phyloP scores from a whole-genome alignment of 2,329 filamentous ascomycete species.

The Diaporthe eres region DNA sequence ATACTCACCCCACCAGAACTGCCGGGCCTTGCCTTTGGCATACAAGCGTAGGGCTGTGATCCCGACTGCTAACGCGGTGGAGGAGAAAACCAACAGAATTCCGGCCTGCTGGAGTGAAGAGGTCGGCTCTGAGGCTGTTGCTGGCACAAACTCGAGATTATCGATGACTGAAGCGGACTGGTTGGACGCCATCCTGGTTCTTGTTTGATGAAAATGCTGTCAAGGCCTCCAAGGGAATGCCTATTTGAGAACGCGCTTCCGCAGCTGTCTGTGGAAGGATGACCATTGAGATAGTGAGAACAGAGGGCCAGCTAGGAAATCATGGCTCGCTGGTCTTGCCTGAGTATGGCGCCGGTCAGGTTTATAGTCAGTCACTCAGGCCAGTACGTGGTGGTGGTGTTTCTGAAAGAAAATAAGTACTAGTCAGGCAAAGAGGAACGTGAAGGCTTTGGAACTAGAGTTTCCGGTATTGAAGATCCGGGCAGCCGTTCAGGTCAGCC shows the following conservation, averaged over 20 bases:
- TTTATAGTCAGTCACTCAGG: not conserved
- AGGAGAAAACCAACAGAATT: not conserved
- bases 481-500: not conserved
- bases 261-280: not conserved
- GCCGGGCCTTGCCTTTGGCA: constrained; percentile 14
- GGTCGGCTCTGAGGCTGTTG: not conserved
- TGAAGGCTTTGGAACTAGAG: not conserved
- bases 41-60: constrained; percentile 10
- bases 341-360: not conserved
- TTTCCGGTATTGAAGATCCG: constrained; percentile 12
- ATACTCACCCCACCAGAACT: constrained; percentile 11
- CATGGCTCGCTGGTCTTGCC: not conserved
- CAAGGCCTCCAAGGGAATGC: not conserved
- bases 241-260: not conserved
- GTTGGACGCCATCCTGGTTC: not conserved
- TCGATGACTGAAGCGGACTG: not conserved
- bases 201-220: not conserved
- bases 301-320: not conserved
- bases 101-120: constrained; percentile 13
- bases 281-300: not conserved
- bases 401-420: not conserved
- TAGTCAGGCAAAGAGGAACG: constrained; percentile 1
- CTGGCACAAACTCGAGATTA: not conserved
- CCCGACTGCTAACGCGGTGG: not conserved
- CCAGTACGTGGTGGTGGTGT: not conserved